Percentiles rank a stretch among this genome's conserved stretches.
These are phyloP conservation scores for Bauhinia variegata DNA, from an alignment of 306 rosid genomes.

Conservation along the genomic window DNA sequence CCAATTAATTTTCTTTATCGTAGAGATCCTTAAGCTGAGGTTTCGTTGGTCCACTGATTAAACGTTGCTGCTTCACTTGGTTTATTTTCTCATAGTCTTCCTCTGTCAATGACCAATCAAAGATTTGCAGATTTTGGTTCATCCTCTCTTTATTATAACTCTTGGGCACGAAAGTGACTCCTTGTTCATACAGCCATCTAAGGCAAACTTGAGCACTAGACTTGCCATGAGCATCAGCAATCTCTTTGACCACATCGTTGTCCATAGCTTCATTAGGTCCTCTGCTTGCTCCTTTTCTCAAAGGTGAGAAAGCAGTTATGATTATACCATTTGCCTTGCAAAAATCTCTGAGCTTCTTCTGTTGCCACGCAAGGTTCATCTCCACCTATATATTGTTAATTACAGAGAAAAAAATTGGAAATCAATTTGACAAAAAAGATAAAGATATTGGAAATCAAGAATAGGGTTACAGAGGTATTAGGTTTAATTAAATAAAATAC, in stretches of 20 bases:
- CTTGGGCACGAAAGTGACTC: conserved; percentile 26
- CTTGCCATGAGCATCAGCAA: conserved; percentile 27
- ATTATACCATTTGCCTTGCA: conserved; percentile 34
- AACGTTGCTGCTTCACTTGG: not conserved
- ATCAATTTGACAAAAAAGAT: too few relatives aligned
- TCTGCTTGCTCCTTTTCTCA: conserved; percentile 39
- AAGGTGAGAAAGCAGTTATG: conserved; percentile 44
- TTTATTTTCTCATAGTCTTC: conserved; percentile 22
- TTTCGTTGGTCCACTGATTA: conserved; percentile 35
- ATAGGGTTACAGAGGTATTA: too few relatives aligned
- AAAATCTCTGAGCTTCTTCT: conserved; percentile 40
- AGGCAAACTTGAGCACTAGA: conserved; percentile 40
- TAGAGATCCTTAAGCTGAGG: conserved; percentile 27
- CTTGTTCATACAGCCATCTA: conserved; percentile 35
- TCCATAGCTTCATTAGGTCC: conserved; percentile 34
- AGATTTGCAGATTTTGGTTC: conserved; percentile 36
- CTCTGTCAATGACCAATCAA: conserved; percentile 36
- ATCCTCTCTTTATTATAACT: conserved; percentile 11
- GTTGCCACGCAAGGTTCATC: conserved; percentile 43
- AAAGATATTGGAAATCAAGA: too few relatives aligned
- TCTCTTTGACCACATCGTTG: conserved; percentile 23
- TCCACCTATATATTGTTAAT: conserved; percentile 39
- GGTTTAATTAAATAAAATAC: too few relatives aligned
- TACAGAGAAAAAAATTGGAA: too few relatives aligned
- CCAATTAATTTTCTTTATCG: conserved; percentile 19